Percentiles rank a stretch among this genome's conserved stretches.
Evolutionary conservation across 441 rosid species (phyloP).

Genomic region (Erysimum cheiri): DNA sequence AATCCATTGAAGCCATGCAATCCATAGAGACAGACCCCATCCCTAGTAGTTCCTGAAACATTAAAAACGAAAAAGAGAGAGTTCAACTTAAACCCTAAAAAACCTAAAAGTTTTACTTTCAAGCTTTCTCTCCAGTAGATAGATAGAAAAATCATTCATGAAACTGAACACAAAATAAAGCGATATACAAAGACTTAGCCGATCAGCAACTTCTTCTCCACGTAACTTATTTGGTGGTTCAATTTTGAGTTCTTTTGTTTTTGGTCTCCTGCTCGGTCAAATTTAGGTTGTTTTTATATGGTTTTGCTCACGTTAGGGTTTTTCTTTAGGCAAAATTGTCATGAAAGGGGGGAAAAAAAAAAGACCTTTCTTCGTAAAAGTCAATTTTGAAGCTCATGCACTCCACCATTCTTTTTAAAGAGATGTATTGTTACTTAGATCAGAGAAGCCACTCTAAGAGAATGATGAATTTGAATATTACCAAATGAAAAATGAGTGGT

Average conservation of each 20-base stretch:
- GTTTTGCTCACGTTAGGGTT: background rate
- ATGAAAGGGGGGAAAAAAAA: background rate
- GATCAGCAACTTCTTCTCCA: too few relatives aligned
- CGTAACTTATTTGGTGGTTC: background rate
- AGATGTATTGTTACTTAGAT: background rate
- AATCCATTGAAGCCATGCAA: too few relatives aligned
- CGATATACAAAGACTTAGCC: too few relatives aligned
- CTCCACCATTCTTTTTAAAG: slow-evolving; percentile 39
- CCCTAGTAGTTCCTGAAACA: background rate
- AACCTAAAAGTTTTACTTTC: too few relatives aligned
- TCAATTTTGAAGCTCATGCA: slow-evolving; percentile 78
- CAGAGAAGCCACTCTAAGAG: background rate
- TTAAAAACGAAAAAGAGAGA: background rate
- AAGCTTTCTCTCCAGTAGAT: too few relatives aligned
- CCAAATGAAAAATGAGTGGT: background rate
- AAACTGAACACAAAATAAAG: background rate
- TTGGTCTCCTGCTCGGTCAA: background rate
- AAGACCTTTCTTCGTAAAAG: background rate
- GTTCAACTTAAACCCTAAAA: background rate
- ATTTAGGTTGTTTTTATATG: background rate
- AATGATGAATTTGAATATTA: background rate
- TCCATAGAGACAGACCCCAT: background rate
- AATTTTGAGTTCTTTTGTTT: too few relatives aligned
- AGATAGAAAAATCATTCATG: too few relatives aligned
- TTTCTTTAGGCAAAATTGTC: background rate